Evolutionary conservation across 2,329 filamentous ascomycete genomes (phyloP).

Genomic region (Dryadomyces sulphureus): DNA sequence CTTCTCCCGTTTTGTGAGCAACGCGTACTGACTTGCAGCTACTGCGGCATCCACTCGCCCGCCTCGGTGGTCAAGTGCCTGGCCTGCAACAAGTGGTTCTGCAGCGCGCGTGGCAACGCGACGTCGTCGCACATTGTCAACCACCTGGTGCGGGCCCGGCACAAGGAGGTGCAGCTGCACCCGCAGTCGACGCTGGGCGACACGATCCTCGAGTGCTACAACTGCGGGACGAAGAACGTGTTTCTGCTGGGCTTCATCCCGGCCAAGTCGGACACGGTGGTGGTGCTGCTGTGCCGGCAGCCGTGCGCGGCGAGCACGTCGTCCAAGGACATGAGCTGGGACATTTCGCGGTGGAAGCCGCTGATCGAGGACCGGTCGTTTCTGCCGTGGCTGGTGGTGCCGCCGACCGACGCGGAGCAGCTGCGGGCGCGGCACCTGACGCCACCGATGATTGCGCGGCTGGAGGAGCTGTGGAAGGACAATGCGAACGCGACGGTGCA

Average conservation of each 20-base stretch:
- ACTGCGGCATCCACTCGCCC: constrained; percentile 94
- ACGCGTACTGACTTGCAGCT: constrained; percentile 45
- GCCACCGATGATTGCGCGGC: constrained; percentile 84
- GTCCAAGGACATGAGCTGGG: constrained; percentile 99
- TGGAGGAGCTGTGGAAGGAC: constrained; percentile 98
- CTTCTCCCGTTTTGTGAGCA: neutral
- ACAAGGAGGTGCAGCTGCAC: constrained; percentile 97
- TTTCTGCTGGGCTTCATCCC: constrained; percentile 96
- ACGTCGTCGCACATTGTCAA: constrained; percentile 98
- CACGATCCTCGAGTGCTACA: constrained; percentile 95
- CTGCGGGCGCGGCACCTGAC: constrained; percentile 86
- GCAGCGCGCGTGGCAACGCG: constrained; percentile 89
- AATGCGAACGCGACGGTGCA: constrained; percentile 76
- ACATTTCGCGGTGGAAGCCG: constrained; percentile 93
- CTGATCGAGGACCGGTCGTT: constrained; percentile 95
- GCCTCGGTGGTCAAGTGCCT: constrained; percentile 94
- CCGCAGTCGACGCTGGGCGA: constrained; percentile 86
- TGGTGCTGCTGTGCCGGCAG: constrained; percentile 90
- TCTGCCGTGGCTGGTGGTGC: constrained; percentile 78
- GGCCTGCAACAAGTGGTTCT: constrained; percentile 96
- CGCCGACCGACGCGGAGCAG: constrained; percentile 87
- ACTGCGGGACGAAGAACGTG: constrained; percentile 98
- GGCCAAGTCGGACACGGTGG: constrained; percentile 95
- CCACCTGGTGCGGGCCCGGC: constrained; percentile 87
- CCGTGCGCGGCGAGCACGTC: constrained; percentile 90